phyloP scores from a whole-genome alignment of 106 monocot genomes.

The Acanthochlamys bracteata region DNA sequence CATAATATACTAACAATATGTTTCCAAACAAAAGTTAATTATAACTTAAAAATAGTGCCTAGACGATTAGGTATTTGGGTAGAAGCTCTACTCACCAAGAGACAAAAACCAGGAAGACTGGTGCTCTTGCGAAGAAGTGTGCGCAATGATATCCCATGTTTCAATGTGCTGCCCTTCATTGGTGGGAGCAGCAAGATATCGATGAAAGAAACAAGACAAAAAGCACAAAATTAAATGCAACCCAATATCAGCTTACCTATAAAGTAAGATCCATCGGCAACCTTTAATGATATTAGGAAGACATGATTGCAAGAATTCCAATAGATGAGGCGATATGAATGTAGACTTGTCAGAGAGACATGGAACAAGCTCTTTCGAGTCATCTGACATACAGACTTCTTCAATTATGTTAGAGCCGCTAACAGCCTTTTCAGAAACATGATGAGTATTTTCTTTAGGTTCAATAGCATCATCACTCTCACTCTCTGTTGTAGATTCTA shows the following conservation, averaged over 20 bases:
- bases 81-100: conserved; percentile 51
- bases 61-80: neutral
- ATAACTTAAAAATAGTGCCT: neutral
- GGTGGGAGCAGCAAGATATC: conserved; percentile 16
- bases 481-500: conserved; percentile 20
- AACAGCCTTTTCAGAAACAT: conserved; percentile 7
- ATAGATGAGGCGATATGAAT: conserved; percentile 58
- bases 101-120: conserved; percentile 49
- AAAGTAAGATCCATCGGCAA: conserved; percentile 78
- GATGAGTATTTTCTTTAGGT: conserved; percentile 1
- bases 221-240: neutral
- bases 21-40: neutral
- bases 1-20: neutral
- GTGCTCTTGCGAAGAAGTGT: conserved; percentile 77
- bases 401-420: conserved; percentile 21
- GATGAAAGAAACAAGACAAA: conserved; percentile 5
- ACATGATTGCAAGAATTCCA: conserved; percentile 66
- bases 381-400: conserved; percentile 23
- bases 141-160: conserved; percentile 85
- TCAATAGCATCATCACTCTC: conserved; percentile 19
- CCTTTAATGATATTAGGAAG: conserved; percentile 89
- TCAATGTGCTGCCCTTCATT: conserved; percentile 86
- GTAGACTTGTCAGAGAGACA: conserved; percentile 52
- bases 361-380: conserved; percentile 15
- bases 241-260: conserved; percentile 44